Conservation (phyloP, 1,139 yeast species). For the Kazachstania sp. region DNA sequence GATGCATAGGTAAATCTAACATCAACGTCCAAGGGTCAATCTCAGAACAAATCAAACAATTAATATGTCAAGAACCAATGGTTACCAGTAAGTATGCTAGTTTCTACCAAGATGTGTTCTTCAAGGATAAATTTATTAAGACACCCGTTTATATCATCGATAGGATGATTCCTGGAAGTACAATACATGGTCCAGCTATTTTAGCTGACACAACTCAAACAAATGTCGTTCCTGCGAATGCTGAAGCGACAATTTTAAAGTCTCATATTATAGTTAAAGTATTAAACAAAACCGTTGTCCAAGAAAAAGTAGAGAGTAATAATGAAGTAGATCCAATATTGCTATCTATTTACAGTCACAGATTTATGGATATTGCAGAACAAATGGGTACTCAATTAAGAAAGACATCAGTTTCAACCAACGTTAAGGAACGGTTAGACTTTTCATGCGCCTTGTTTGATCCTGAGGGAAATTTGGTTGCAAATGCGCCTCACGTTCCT, state of each 20-base stretch:
- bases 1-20: slow-evolving; percentile 49
- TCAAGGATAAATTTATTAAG: slow-evolving; percentile 42
- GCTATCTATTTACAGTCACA: slow-evolving; percentile 69
- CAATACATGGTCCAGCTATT: slow-evolving; percentile 68
- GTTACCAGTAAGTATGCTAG: slow-evolving; percentile 23
- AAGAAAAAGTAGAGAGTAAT: slow-evolving; percentile 18
- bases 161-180: slow-evolving; percentile 44
- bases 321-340: slow-evolving; percentile 54
- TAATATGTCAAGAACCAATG: slow-evolving; percentile 12
- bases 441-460: slow-evolving; percentile 81
- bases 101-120: slow-evolving; percentile 36
- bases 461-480: slow-evolving; percentile 65
- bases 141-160: slow-evolving; percentile 48
- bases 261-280: slow-evolving; percentile 49
- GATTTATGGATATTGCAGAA: slow-evolving; percentile 84
- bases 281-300: slow-evolving; percentile 20
- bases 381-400: slow-evolving; percentile 80
- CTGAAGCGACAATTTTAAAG: slow-evolving; percentile 53
- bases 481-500: slow-evolving; percentile 84
- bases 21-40: slow-evolving; percentile 30
- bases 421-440: slow-evolving; percentile 74
- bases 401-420: slow-evolving; percentile 77
- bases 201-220: slow-evolving; percentile 85
- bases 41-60: slow-evolving; percentile 31
- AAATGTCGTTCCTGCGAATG: slow-evolving; percentile 63